Percentiles rank a stretch among this genome's conserved stretches.
Evolutionary conservation across 2,329 filamentous ascomycete genomes (phyloP).

Genomic region (Talaromyces sp.): DNA sequence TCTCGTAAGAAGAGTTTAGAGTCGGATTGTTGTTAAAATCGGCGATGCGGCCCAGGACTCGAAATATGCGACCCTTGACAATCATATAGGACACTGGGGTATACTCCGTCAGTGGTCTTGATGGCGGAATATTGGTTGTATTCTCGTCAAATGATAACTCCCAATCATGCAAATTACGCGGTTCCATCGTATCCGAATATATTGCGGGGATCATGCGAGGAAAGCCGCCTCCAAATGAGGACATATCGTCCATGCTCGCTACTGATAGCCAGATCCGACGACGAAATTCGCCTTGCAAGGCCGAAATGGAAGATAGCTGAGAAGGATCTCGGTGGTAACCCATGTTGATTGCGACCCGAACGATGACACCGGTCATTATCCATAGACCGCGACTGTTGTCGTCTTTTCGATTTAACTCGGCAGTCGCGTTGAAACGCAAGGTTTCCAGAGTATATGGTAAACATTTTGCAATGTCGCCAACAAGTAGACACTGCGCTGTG

Average conservation of each 20-base stretch:
- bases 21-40: constrained; percentile 37
- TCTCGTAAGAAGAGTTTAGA: constrained; percentile 52
- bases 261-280: constrained; percentile 47
- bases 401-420: constrained; percentile 55
- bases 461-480: constrained; percentile 60
- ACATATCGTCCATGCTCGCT: constrained; percentile 58
- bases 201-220: constrained; percentile 61
- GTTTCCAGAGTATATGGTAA: constrained; percentile 58
- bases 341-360: constrained; percentile 61
- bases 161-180: constrained; percentile 60
- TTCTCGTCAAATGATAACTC: constrained; percentile 54
- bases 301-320: constrained; percentile 49
- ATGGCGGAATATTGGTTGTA: constrained; percentile 50
- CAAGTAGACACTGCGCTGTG: constrained; percentile 59
- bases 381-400: constrained; percentile 59
- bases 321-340: constrained; percentile 59
- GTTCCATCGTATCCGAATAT: constrained; percentile 59
- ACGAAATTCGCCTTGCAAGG: constrained; percentile 59
- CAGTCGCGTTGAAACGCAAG: constrained; percentile 58
- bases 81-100: constrained; percentile 51
- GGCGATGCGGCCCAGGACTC: constrained; percentile 41
- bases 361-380: constrained; percentile 57
- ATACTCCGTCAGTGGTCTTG: constrained; percentile 55
- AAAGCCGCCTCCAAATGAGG: constrained; percentile 63
- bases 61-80: constrained; percentile 40